phyloP scores from a whole-genome alignment of 2,329 filamentous ascomycete genomes.

The Phialemonium atrogriseum region DNA sequence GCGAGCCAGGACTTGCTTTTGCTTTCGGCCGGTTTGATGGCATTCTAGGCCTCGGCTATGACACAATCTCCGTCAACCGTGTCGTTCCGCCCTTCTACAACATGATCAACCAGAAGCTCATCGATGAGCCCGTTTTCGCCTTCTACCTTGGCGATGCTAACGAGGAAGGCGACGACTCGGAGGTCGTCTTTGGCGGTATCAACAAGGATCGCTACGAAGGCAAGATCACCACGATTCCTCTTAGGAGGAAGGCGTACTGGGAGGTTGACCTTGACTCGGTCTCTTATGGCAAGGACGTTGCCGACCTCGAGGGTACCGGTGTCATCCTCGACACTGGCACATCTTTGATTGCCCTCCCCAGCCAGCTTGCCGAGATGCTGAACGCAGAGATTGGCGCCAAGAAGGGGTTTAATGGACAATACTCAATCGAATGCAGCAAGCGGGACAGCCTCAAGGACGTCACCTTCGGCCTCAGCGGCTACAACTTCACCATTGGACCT shows the following conservation, averaged over 20 bases:
- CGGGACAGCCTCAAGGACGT: constrained; percentile 80
- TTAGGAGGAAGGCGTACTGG: constrained; percentile 99
- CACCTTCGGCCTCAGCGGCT: constrained; percentile 79
- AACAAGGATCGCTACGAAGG: constrained; percentile 50
- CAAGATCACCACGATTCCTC: constrained; percentile 84
- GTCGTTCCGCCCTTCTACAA: constrained; percentile 96
- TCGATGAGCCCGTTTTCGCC: constrained; percentile 89
- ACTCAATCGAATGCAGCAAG: constrained; percentile 83
- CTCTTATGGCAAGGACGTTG: constrained; percentile 75
- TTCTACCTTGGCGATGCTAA: constrained; percentile 85
- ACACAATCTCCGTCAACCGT: constrained; percentile 93
- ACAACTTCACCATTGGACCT: constrained; percentile 85
- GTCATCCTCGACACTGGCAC: constrained; percentile 97
- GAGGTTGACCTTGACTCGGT: constrained; percentile 95
- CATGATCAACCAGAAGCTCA: constrained; percentile 79
- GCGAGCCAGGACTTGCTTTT: constrained; percentile 92
- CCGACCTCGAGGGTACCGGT: constrained; percentile 88
- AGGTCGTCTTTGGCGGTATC: constrained; percentile 60
- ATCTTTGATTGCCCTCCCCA: constrained; percentile 48
- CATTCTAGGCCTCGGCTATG: constrained; percentile 88
- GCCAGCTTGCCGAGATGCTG: constrained; percentile 48
- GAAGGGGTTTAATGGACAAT: constrained; percentile 97
- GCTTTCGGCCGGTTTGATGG: constrained; percentile 97
- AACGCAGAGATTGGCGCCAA: constrained; percentile 97
- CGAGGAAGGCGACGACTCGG: constrained; percentile 64